Evolutionary conservation across 1,284 basidiomycete genomes (phyloP), one percentile per base, ranked within the genome.

Genomic region (Cystobasidium pallidum): DNA sequence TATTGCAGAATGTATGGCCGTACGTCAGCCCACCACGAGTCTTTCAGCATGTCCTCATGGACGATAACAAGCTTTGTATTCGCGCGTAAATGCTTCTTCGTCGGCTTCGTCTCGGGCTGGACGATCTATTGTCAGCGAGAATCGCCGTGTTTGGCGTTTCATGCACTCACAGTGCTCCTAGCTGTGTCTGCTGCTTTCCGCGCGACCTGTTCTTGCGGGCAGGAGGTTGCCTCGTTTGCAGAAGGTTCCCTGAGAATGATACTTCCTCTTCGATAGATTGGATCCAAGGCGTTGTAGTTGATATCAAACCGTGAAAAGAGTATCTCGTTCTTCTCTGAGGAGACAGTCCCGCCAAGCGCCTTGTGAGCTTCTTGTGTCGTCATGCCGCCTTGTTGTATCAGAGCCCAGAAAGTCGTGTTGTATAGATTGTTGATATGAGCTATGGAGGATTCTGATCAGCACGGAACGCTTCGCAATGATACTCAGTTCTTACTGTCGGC

Each of bases 381-480:
- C 79, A 89, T 83, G 0, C 88, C 89, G 8, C 88, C 91, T 77
- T 89, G 84, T 51, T 91, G 87, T 0, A 98, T 88, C 10, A 99
- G 85, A 0, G 94, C 90, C 96, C 95, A 99, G 80, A 98, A 99
- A 0, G 85, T 84, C 0, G 96, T 98, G 78, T 99, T 99, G 84
- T 99, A 95, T 26, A 99, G 83, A 79, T 98, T 99, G 81, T 99
- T 99, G 81, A 99, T 91, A 80, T 99, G 96, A 0, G 96, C 94
- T 96, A 78, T 6, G 17, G 39, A 8, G n/a, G 11, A 3, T 45
- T n/a, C n/a, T 4, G n/a, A 15, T 45, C 43, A 45, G 43, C 15
- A 8, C 6, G 6, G 43, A 7, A 39, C 36, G 13, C n/a, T 45
- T 15, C 43, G 43, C 11, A 15, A 15, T 19, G 43, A n/a, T n/a